Conservation (phyloP, 805 yeast species). For the Candida sanyiensis region DNA sequence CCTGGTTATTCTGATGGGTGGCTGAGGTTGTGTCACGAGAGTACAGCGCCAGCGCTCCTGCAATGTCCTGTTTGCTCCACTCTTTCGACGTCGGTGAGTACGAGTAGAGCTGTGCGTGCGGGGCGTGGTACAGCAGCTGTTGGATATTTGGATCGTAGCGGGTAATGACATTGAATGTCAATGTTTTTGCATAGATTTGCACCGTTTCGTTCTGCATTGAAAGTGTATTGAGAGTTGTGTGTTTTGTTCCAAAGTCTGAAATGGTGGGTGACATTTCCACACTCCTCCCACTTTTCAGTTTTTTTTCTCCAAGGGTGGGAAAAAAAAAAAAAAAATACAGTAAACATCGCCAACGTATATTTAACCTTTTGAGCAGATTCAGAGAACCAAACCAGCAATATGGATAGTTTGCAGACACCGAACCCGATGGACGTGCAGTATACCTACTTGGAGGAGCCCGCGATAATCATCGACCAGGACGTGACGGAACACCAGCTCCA, state of each 20-base stretch:
- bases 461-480: constrained; percentile 17
- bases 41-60: constrained; percentile 66
- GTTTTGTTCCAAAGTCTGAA: not conserved
- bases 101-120: constrained; percentile 67
- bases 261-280: no score
- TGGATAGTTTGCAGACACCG: not conserved
- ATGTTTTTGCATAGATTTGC: constrained; percentile 53
- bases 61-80: constrained; percentile 67
- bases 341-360: not conserved
- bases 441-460: constrained; percentile 19
- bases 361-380: not conserved
- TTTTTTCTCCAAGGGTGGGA: constrained; percentile 1
- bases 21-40: constrained; percentile 35
- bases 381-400: not conserved
- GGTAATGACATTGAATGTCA: constrained; percentile 71
- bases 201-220: constrained; percentile 1
- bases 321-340: not conserved
- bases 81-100: constrained; percentile 46
- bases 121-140: constrained; percentile 59
- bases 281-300: no score
- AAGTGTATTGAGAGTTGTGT: not conserved
- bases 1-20: constrained; percentile 20
- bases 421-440: constrained; percentile 16
- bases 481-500: constrained; percentile 7
- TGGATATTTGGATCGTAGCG: constrained; percentile 70